Evolutionary conservation across 1,139 yeast genomes (phyloP), one percentile per base, ranked within the genome.

Genomic region (Magnusiomyces suaveolens): DNA sequence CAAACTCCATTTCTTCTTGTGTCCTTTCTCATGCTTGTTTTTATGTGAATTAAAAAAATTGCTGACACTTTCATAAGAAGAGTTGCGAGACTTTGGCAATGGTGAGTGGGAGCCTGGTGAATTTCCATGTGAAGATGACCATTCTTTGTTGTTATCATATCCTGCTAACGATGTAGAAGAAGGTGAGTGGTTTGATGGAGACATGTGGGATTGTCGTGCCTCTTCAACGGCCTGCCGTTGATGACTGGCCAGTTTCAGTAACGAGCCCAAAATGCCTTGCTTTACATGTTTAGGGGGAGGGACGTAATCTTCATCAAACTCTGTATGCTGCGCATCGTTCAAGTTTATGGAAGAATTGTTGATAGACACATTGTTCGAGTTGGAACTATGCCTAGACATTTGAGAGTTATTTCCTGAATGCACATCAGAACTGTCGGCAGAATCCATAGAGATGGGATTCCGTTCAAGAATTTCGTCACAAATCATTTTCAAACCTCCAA

Each of bases 191-290:
- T n/a, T n/a, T n/a, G n/a, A n/a, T n/a, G n/a, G n/a, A n/a, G n/a
- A n/a, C n/a, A n/a, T n/a, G n/a, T n/a, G n/a, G n/a, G n/a, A n/a
- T n/a, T n/a, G n/a, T n/a, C n/a, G n/a, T n/a, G n/a, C 44, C 33
- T 50, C 44, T 4, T 24, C 21, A 26, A 2, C 25, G 18, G 26
- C 29, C 24, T 51, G 46, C n/a, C 36, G 36, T 14, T 64, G 63
- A 41, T 71, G 67, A 24, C 79, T 83, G 63, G 87, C 87, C 54
- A 88, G 74, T 60, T 82, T 79, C 59, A 88, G 73, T 59, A 88
- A 73, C 1, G 90, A 81, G 0, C 95, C 86, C 39, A 88, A 75
- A 20, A 88, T 90, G 65, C 96, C 96, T 29, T 88, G 87, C 60
- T 84, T 84, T 4, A 87, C 88, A 53, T 78, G 79, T 47, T 76